Evolutionary conservation across 1,284 basidiomycete species (phyloP).

Genomic region (Tylopilus sp.): DNA sequence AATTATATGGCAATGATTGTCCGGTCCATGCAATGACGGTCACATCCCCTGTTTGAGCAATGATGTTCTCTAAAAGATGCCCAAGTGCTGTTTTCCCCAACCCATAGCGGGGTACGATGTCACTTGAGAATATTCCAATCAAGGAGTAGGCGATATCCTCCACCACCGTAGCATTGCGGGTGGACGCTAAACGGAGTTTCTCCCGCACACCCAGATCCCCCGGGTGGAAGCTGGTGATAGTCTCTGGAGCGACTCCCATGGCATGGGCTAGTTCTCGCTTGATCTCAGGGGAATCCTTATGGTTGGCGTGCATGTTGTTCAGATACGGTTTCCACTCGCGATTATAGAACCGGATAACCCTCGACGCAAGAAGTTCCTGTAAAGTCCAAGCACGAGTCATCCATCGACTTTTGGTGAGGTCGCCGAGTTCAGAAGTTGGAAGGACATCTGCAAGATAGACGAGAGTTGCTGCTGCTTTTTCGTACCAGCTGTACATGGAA

Average conservation of each 20-base stretch:
- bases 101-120: conserved; percentile 2
- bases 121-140: background rate
- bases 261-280: conserved; percentile 4
- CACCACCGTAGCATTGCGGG: background rate
- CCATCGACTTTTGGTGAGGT: conserved; percentile 12
- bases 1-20: background rate
- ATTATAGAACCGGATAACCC: conserved; percentile 13
- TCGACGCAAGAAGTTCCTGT: conserved; percentile 16
- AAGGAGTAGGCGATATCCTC: conserved; percentile 6
- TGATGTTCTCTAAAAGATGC: conserved; percentile 1
- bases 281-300: conserved; percentile 13
- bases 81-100: background rate
- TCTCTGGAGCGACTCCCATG: conserved; percentile 1
- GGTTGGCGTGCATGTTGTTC: conserved; percentile 5
- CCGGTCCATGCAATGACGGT: conserved; percentile 7
- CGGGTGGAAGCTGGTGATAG: conserved; percentile 3
- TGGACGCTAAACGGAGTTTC: conserved; percentile 9
- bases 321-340: conserved; percentile 5
- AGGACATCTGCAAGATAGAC: conserved; percentile 4
- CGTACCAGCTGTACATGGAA: conserved; percentile 18
- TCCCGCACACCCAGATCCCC: conserved; percentile 4
- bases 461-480: background rate
- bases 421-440: background rate
- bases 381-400: conserved; percentile 17
- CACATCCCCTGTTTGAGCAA: conserved; percentile 10